Percentiles rank a stretch among this genome's conserved stretches.
Conservation (phyloP, 73 alveolate species). For the Loxodes magnus region DNA sequence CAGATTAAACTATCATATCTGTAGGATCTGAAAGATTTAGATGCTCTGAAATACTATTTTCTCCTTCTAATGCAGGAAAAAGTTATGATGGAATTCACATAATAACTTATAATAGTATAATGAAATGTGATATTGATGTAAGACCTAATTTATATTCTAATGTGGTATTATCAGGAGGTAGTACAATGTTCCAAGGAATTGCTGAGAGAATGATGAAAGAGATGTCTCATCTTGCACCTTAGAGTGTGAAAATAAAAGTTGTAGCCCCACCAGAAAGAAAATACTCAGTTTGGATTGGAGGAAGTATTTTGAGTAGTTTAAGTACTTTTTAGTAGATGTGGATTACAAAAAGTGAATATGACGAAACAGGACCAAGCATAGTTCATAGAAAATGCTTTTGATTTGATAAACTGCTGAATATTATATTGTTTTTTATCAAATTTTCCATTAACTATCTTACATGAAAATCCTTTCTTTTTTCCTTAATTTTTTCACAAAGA, state of each 20-base stretch:
- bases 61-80: conserved; percentile 38
- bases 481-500: too few species aligned
- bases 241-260: conserved; percentile 36
- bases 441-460: too few species aligned
- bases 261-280: conserved; percentile 64
- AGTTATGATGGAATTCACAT: conserved; percentile 40
- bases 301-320: conserved; percentile 53
- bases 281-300: conserved; percentile 69
- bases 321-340: conserved; percentile 80
- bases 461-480: too few species aligned
- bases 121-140: conserved; percentile 50
- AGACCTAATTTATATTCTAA: conserved; percentile 53
- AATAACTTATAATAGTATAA: conserved; percentile 38
- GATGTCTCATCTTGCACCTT: conserved; percentile 28
- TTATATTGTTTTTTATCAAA: too few species aligned
- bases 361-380: conserved; percentile 90
- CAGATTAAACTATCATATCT: conserved; percentile 70
- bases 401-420: too few species aligned
- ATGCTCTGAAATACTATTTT: conserved; percentile 52
- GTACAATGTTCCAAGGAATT: conserved; percentile 59
- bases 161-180: conserved; percentile 77
- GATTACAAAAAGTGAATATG: conserved; percentile 93
- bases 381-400: conserved; percentile 91
- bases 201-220: conserved; percentile 56
- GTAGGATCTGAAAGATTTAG: conserved; percentile 31